phyloP scores from a whole-genome alignment of 495 filamentous ascomycete genomes.

The Pyronema omphalodes region DNA sequence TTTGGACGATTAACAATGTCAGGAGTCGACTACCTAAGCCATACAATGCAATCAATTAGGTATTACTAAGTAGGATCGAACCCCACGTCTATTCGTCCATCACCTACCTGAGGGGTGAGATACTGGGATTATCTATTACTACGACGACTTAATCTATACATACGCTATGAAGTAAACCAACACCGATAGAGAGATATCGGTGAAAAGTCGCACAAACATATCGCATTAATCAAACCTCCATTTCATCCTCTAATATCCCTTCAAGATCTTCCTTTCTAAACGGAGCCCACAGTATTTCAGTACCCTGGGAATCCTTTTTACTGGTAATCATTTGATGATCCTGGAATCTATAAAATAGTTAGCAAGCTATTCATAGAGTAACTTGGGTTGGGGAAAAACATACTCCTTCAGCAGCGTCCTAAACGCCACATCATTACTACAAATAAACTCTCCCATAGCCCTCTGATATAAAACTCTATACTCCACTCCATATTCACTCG shows the following conservation, averaged over 20 bases:
- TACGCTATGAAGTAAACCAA: neutral
- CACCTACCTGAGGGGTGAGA: too few species aligned
- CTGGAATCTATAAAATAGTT: slow-evolving; percentile 43
- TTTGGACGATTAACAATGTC: too few species aligned
- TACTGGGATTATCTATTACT: too few species aligned
- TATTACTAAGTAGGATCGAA: too few species aligned
- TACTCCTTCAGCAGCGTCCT: slow-evolving; percentile 82
- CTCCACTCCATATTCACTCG: slow-evolving; percentile 47
- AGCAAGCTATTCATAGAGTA: neutral
- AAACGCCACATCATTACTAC: slow-evolving; percentile 89
- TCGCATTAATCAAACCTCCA: neutral
- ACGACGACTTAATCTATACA: neutral
- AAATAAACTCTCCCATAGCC: slow-evolving; percentile 89
- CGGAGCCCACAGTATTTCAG: slow-evolving; percentile 69
- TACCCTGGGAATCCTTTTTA: slow-evolving; percentile 64
- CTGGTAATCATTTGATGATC: slow-evolving; percentile 93
- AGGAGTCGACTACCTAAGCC: too few species aligned
- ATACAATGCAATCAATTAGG: too few species aligned
- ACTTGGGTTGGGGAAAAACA: slow-evolving; percentile 16
- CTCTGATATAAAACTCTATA: slow-evolving; percentile 85
- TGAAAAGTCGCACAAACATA: too few species aligned
- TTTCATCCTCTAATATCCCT: slow-evolving; percentile 51
- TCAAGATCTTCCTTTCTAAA: slow-evolving; percentile 80
- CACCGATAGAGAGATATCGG: too few species aligned
- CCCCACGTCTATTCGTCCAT: too few species aligned